Evolutionary conservation across 768 basidiomycete species (phyloP).

Genomic region (Mycena indigotica): DNA sequence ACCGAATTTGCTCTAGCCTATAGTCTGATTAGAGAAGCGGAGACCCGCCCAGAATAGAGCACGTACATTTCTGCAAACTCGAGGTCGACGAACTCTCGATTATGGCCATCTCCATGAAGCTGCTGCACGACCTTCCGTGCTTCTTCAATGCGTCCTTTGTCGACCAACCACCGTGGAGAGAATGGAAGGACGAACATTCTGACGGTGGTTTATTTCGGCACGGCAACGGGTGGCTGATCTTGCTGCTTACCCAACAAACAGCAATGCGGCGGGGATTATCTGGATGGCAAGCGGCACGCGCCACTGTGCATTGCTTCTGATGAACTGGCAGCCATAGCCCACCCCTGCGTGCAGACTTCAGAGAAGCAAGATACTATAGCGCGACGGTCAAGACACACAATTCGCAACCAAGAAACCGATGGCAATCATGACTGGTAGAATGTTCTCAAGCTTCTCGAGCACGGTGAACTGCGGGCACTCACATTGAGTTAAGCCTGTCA

Average conservation of each 20-base stretch:
- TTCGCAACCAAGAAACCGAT: conserved; percentile 20
- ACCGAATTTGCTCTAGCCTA: conserved; percentile 49
- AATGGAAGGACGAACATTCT: conserved; percentile 51
- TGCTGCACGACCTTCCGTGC: conserved; percentile 55
- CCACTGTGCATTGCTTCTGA: conserved; percentile 51
- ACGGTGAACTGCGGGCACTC: conserved; percentile 29
- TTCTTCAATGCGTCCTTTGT: conserved; percentile 45
- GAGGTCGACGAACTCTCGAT: conserved; percentile 49
- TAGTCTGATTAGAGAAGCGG: no score
- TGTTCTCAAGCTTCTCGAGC: no score
- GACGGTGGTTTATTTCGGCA: background rate
- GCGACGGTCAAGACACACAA: conserved; percentile 4
- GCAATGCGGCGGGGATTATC: conserved; percentile 55
- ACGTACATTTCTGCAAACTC: conserved; percentile 53
- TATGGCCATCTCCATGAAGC: conserved; percentile 49
- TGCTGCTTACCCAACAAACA: conserved; percentile 39
- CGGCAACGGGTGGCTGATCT: background rate
- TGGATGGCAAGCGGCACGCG: conserved; percentile 60
- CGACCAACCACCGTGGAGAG: conserved; percentile 57
- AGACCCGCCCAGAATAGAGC: conserved; percentile 44
- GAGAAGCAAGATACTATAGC: conserved; percentile 38
- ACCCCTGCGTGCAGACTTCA: conserved; percentile 53
- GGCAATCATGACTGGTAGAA: conserved; percentile 17
- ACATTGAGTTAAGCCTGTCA: conserved; percentile 59
- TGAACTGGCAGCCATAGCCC: conserved; percentile 55